Base-by-base conservation (phyloP, 768 basidiomycete genomes). In the Lentinula sp. region DNA sequence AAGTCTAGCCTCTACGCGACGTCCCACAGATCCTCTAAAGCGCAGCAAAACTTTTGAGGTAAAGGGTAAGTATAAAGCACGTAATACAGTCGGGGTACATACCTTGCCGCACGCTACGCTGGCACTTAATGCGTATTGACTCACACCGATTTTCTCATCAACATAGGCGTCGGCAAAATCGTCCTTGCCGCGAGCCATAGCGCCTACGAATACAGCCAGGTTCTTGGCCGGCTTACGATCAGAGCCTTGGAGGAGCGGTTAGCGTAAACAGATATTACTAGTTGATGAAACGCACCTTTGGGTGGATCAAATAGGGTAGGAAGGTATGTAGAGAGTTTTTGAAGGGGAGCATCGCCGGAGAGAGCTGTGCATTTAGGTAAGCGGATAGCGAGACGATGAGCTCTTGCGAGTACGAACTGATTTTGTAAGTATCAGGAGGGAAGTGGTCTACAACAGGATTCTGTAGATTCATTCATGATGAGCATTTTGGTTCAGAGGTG, bases 101-200 rank as follows among this genome's bases (percentile, higher is more conserved):
- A 96, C 95, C 85, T 98, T 98, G 63, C 96, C 96, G 69, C 96
- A 98, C 18, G 96, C 95, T 31, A 98, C 95, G 57, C 88, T 88
- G 28, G 95, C 95, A 68, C 93, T 95, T 52, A 97, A 75, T 2
- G 93, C 84, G 74, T 95, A 99, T 67, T 97, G 88, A 68, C 92
- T 95, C 74, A 99, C 93, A 64, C 92, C 86, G 67, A 98, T 94
- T 77, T 99, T 99, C 75, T 96, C 88, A 70, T 99, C 97, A 0
- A 98, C 91, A 65, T 91, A 78, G 23, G 84, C 89, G 74, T 99
- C 97, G 13, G 97, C 97, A 76, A 99, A 99, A 75, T 96, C 93
- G 66, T 99, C 97, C 55, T 84, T 86, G 10, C 96, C 96, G 61
- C 96, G 81, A 5, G 96, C 96, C 96, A 99, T 99, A 21, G 96